Base-by-base conservation (phyloP, 2,329 filamentous ascomycete genomes). In the Alternaria hordeiaustralica region DNA sequence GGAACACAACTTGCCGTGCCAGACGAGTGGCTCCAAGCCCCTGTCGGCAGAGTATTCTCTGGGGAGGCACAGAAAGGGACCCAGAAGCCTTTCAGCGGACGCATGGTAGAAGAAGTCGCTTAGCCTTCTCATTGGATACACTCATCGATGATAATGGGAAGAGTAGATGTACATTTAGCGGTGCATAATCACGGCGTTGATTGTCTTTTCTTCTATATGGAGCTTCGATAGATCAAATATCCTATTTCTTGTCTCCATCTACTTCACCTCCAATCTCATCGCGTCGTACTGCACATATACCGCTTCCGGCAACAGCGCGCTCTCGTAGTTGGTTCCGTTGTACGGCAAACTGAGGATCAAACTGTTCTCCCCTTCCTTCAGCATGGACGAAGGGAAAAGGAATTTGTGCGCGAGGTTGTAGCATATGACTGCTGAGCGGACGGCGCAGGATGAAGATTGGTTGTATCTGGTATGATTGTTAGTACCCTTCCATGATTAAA, bases 221-320 rank as follows among this genome's bases (percentile, higher is more conserved):
- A 41, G 23, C 3, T 28, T 43, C 45, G 23, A 18, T 26, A 44
- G 28, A 12, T 1, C 8, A 33, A 15, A 13, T 20, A 44, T 33
- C 12, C 20, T 47, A n/a, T 30, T 44, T 5, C 15, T 23, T 25
- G 15, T 36, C 2, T 46, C 28, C 26, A 46, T 15, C 60, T 78
- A 85, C 58, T 75, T 73, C 25, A 90, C 72, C 71, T 90, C 88
- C 50, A 90, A 70, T 55, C 88, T 81, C 72, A 90, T 70, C 3
- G 89, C 88, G 78, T 90, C 88, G 66, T 91, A 90, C 79, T 90
- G 88, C 6, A 90, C 84, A 75, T 90, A 90, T 0, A 88, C 81
- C 1, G 83, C 84, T 46, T 79, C 78, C 6, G 70, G 70, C 18
- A 66, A 67, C 9, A 89, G 55, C 0, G 88, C 88, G 28, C 84